A percentile compares a stretch with the other conserved stretches of the same genome.
Conservation (phyloP, 208 protist genomes). For the Trypanosoma congolense region DNA sequence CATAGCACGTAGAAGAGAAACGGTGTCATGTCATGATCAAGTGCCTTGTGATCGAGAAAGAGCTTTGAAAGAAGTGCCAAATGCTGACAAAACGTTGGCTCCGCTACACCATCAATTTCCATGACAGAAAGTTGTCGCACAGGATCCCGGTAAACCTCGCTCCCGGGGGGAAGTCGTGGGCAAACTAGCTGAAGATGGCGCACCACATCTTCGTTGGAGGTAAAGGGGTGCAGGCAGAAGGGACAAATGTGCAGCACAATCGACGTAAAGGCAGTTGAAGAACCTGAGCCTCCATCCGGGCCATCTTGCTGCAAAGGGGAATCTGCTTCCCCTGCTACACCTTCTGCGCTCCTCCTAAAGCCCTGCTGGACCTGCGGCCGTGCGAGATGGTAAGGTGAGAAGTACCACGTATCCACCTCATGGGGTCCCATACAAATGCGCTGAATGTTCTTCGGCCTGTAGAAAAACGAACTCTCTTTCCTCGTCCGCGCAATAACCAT, state of each 20-base stretch:
- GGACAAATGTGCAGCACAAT: slow-evolving; percentile 96
- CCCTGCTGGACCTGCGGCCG: slow-evolving; percentile 61
- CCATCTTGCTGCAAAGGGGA: slow-evolving; percentile 32
- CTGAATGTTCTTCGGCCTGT: slow-evolving; percentile 95
- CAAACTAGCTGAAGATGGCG: slow-evolving; percentile 86
- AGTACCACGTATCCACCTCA: slow-evolving; percentile 97
- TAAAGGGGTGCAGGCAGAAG: slow-evolving; percentile 96
- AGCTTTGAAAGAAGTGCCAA: slow-evolving; percentile 98
- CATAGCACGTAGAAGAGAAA: slow-evolving; percentile 99
- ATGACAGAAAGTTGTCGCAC: slow-evolving; percentile 89
- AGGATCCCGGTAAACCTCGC: slow-evolving; percentile 86
- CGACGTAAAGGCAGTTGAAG: slow-evolving; percentile 32
- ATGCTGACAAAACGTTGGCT: slow-evolving; percentile 97
- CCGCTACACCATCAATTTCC: slow-evolving; percentile 96
- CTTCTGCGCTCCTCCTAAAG: slow-evolving; percentile 44
- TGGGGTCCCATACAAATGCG: slow-evolving; percentile 94
- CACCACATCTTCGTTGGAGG: slow-evolving; percentile 65
- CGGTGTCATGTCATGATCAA: slow-evolving; percentile 99
- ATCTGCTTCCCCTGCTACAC: slow-evolving; percentile 42
- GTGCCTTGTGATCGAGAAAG: slow-evolving; percentile 99
- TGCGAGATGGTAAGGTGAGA: slow-evolving; percentile 94
- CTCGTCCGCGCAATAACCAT: slow-evolving; percentile 64
- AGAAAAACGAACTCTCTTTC: slow-evolving; percentile 86
- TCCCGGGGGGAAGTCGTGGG: slow-evolving; percentile 85
- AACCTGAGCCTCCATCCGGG: not conserved